A percentile compares a stretch with the other conserved stretches of the same genome.
Conservation (phyloP, 2,329 filamentous ascomycete species). For the Dothistroma septosporum region DNA sequence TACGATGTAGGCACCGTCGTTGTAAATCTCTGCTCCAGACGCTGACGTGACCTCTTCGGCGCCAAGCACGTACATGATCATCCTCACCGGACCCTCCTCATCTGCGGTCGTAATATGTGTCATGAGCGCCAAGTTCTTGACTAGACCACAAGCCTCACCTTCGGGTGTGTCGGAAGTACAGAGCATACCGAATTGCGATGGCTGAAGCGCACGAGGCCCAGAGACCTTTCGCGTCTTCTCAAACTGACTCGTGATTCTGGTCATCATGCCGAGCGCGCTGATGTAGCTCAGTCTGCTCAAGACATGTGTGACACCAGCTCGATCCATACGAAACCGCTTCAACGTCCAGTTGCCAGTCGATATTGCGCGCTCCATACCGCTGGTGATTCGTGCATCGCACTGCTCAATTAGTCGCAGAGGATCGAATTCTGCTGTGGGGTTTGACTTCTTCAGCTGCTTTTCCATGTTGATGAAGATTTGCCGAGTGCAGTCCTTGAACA, state of each 20-base stretch:
- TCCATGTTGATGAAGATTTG: constrained; percentile 92
- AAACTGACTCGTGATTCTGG: constrained; percentile 94
- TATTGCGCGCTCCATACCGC: constrained; percentile 91
- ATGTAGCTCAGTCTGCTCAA: constrained; percentile 95
- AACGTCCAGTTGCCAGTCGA: constrained; percentile 97
- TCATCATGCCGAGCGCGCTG: constrained; percentile 98
- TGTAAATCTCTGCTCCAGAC: constrained; percentile 81
- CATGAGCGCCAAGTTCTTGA: constrained; percentile 98
- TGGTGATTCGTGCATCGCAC: constrained; percentile 80
- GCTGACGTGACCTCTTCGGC: constrained; percentile 76
- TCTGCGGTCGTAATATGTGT: constrained; percentile 98
- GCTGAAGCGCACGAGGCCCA: constrained; percentile 90
- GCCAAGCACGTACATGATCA: constrained; percentile 81
- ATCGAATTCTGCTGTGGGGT: constrained; percentile 82
- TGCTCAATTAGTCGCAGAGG: constrained; percentile 78
- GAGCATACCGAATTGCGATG: constrained; percentile 97
- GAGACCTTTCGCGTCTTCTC: constrained; percentile 97
- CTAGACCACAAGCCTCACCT: constrained; percentile 94
- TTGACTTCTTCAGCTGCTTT: constrained; percentile 90
- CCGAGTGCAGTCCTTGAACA: constrained; percentile 91
- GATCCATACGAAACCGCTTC: constrained; percentile 98
- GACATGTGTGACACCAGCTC: constrained; percentile 93
- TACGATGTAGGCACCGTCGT: constrained; percentile 77
- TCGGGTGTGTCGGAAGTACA: constrained; percentile 96
- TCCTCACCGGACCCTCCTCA: constrained; percentile 83